These are phyloP conservation scores for Akebia trifoliata DNA, from an alignment of 164 flowering plant genomes.

Conservation along the genomic window DNA sequence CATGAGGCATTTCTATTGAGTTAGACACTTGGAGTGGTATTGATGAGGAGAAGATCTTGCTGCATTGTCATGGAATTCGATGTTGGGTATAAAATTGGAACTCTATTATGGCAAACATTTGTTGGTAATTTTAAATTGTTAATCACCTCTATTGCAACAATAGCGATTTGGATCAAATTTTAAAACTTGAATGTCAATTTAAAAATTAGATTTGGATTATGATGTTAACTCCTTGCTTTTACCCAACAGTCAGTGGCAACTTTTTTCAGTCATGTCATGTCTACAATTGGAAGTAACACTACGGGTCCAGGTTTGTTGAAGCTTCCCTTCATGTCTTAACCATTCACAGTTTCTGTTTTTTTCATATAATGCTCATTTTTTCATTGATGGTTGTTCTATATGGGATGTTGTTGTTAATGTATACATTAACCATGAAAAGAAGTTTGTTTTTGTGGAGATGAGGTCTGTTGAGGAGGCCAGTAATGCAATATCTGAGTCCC, in stretches of 20 bases:
- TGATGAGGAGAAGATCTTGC: too few relatives aligned
- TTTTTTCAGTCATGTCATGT: constrained; percentile 92
- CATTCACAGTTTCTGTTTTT: neutral
- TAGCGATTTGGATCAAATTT: too few relatives aligned
- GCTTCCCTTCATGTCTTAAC: neutral
- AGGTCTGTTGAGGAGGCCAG: constrained; percentile 99
- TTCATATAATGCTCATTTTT: neutral
- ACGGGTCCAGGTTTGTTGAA: constrained; percentile 77
- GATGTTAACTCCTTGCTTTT: neutral
- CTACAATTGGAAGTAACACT: constrained; percentile 90
- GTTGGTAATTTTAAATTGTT: too few relatives aligned
- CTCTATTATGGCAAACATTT: too few relatives aligned
- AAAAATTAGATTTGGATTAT: too few relatives aligned
- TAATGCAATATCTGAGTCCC: too few relatives aligned
- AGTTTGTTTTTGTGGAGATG: constrained; percentile 99
- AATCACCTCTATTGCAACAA: too few relatives aligned
- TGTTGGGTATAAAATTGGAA: too few relatives aligned
- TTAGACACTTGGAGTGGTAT: too few relatives aligned
- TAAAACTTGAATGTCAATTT: too few relatives aligned
- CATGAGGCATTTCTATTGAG: too few relatives aligned
- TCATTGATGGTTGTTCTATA: constrained; percentile 13
- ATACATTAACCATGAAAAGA: constrained; percentile 96
- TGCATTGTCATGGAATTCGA: too few relatives aligned
- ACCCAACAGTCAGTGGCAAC: constrained; percentile 79
- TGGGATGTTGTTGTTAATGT: constrained; percentile 99